A percentile compares a stretch with the other conserved stretches of the same genome.
phyloP scores from a whole-genome alignment of 352 stramenopile species.

The Globisporangium abappressorium region DNA sequence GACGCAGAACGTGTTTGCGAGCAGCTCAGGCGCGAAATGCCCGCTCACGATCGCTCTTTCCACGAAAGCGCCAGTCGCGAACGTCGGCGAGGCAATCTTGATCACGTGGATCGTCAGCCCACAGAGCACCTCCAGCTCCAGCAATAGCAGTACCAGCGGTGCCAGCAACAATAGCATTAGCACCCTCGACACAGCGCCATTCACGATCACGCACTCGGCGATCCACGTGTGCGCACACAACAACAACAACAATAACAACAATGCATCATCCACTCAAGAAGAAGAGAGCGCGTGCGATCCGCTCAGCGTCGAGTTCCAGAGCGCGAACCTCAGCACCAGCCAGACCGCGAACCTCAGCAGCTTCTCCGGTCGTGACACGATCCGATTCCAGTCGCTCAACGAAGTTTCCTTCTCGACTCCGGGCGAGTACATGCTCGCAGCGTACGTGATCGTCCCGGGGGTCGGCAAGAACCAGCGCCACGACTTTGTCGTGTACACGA shows the following conservation, averaged over 20 bases:
- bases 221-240: conserved; percentile 22
- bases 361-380: conserved; percentile 9
- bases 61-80: neutral
- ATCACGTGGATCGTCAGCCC: conserved; percentile 25
- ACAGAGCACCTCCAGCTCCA: neutral
- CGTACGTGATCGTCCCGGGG: conserved; percentile 31
- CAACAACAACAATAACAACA: neutral
- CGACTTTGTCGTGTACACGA: conserved; percentile 34
- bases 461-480: conserved; percentile 18
- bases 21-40: conserved; percentile 18
- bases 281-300: conserved; percentile 19
- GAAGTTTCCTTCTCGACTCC: conserved; percentile 26
- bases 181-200: neutral
- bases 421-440: conserved; percentile 28
- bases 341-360: conserved; percentile 22
- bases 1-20: conserved; percentile 15
- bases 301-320: conserved; percentile 20
- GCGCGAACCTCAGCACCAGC: conserved; percentile 18
- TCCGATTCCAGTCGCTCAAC: conserved; percentile 20
- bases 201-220: conserved; percentile 16
- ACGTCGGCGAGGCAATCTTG: conserved; percentile 12
- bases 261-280: neutral
- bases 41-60: conserved; percentile 20
- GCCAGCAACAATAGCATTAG: conserved; percentile 1
- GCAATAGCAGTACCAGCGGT: neutral